phyloP scores from a whole-genome alignment of 352 stramenopile genomes.

The Phytopythium delawarense region DNA sequence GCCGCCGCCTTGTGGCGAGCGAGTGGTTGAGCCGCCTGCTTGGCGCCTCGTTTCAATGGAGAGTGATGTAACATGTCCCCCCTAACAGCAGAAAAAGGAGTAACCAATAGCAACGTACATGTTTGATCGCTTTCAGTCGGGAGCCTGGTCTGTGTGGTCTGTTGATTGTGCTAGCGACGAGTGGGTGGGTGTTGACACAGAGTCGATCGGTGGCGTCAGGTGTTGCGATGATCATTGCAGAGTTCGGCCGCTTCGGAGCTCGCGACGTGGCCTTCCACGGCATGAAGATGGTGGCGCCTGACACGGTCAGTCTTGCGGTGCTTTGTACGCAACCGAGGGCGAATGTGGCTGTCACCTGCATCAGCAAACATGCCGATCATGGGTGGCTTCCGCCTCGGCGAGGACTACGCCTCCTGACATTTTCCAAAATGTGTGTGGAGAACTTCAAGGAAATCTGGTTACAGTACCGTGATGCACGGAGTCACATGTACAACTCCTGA shows the following conservation, averaged over 20 bases:
- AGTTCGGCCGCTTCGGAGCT: too few species aligned
- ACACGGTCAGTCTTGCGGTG: too few species aligned
- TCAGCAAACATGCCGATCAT: too few species aligned
- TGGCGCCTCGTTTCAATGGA: not conserved
- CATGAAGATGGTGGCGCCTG: too few species aligned
- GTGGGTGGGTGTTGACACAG: too few species aligned
- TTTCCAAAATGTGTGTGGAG: not conserved
- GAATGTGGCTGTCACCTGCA: too few species aligned
- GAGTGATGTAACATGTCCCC: constrained; percentile 4
- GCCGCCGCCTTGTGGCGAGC: not conserved
- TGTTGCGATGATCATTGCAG: too few species aligned
- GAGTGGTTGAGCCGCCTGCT: not conserved
- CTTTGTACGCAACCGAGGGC: too few species aligned
- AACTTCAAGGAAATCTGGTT: constrained; percentile 1
- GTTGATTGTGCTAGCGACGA: too few species aligned
- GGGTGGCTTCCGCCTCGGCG: not conserved
- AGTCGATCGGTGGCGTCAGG: too few species aligned
- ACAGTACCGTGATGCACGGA: not conserved
- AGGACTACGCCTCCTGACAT: not conserved
- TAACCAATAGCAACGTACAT: constrained; percentile 6
- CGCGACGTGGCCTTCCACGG: too few species aligned
- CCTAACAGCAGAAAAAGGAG: not conserved
- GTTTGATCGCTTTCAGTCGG: not conserved
- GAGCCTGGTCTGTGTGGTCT: too few species aligned
- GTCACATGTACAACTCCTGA: not conserved